Evolutionary conservation across 2,329 filamentous ascomycete species (phyloP).

Genomic region (Aureobasidium sp.): DNA sequence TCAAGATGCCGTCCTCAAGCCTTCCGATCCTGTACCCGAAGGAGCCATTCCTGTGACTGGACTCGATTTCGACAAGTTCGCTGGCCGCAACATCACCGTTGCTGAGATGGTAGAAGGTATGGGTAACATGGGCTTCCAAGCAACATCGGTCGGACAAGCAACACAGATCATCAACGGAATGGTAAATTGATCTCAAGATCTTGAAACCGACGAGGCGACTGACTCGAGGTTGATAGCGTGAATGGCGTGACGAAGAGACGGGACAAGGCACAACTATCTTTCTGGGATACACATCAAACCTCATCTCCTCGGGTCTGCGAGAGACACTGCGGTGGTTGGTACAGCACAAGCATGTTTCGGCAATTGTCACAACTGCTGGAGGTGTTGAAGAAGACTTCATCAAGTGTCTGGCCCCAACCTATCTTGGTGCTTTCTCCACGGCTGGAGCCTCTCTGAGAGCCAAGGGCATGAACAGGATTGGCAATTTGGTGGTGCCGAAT

Average conservation of each 20-base stretch:
- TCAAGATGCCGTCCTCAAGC: slow-evolving; percentile 75
- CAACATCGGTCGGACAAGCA: slow-evolving; percentile 74
- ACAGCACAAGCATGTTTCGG: slow-evolving; percentile 84
- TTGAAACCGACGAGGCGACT: not conserved
- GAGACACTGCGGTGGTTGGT: slow-evolving; percentile 89
- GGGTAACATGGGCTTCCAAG: slow-evolving; percentile 79
- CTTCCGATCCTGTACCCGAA: slow-evolving; percentile 73
- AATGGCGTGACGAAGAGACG: slow-evolving; percentile 74
- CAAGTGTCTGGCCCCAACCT: slow-evolving; percentile 93
- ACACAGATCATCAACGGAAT: slow-evolving; percentile 91
- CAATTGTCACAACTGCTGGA: slow-evolving; percentile 90
- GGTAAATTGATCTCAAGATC: slow-evolving; percentile 48
- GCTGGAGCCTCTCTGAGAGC: slow-evolving; percentile 69
- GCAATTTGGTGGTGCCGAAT: slow-evolving; percentile 92
- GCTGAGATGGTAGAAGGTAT: slow-evolving; percentile 78
- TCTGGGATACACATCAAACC: slow-evolving; percentile 92
- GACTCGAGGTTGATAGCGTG: slow-evolving; percentile 46
- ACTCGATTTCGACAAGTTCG: slow-evolving; percentile 83
- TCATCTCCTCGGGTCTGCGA: slow-evolving; percentile 91
- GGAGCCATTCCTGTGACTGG: slow-evolving; percentile 77
- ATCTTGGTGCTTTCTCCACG: slow-evolving; percentile 78
- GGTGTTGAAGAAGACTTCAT: slow-evolving; percentile 97
- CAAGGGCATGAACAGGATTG: slow-evolving; percentile 89
- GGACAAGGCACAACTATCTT: slow-evolving; percentile 84
- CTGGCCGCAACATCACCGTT: slow-evolving; percentile 68